Evolutionary conservation across 441 rosid species (phyloP), one percentile per base, ranked within the genome.

Genomic region (Aquilaria agallochum): DNA sequence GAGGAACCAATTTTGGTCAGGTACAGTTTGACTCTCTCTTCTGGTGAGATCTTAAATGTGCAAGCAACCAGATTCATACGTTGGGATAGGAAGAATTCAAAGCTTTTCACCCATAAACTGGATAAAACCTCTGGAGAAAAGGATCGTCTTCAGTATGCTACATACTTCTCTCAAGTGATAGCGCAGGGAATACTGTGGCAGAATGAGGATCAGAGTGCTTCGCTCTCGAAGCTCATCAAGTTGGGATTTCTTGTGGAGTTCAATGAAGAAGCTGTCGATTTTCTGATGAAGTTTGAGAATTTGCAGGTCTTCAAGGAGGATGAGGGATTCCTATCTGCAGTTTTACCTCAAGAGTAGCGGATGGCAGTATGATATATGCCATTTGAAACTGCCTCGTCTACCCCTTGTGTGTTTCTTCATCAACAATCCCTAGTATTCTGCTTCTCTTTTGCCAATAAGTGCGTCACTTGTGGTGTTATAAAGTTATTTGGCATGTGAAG

Each of bases 101-200:
- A 70, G 50, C 42, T 90, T 31, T 85, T 70, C 66, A 63, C 68
- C 13, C 84, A 79, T 78, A 83, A 76, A 77, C 49, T 76, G 31
- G 78, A 75, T 57, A 42, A 64, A 56, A 50, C 75, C 10, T 56
- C 69, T 12, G 80, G 83, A 3, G 55, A 65, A 58, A 76, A 74
- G 62, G 64, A 59, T 69, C 69, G 63, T 11, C 71, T 86, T 54
- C 83, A 84, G 65, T 83, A 80, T 58, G 90, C 88, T 1, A 74
- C 82, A 0, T 62, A 67, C 57, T 90, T 86, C 31, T 72, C 87
- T 20, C 74, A 81, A 64, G 81, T 62, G 47, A 75, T 86, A 54
- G 78, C 95, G 1, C 68, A 77, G 55, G 95, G 91, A 56, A 70
- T 86, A 33, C 49, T 88, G 48, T 83, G 90, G 91, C 79, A 80